Conservation (phyloP, 2,329 filamentous ascomycete species). For the Periconia sp. region DNA sequence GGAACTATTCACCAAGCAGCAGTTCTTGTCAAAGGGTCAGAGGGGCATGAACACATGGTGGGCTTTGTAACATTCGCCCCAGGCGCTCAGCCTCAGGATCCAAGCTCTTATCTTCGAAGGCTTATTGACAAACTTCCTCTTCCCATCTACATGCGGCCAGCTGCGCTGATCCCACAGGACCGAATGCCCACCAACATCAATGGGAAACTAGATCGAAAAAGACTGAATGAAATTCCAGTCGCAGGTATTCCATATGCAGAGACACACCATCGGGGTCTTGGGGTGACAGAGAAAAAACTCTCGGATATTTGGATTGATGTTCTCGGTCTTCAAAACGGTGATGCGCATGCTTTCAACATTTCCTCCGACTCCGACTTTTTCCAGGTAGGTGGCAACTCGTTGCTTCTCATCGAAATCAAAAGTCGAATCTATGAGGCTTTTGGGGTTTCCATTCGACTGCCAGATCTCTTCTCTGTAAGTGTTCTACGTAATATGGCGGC, state of each 20-base stretch:
- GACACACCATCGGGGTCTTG: too few relatives aligned
- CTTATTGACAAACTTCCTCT: conserved; percentile 6
- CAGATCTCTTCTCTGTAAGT: conserved; percentile 3
- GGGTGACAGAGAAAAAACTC: background rate
- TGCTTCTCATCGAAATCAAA: conserved; percentile 36
- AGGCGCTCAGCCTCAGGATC: background rate
- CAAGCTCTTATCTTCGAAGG: background rate
- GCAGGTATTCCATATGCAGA: too few relatives aligned
- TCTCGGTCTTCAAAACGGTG: background rate
- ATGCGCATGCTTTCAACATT: too few relatives aligned
- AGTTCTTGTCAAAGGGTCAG: conserved; percentile 14
- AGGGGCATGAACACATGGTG: conserved; percentile 28
- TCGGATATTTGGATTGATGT: background rate
- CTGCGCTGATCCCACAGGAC: conserved; percentile 5
- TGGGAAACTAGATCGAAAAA: conserved; percentile 8
- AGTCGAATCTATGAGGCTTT: conserved; percentile 21
- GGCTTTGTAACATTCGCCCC: conserved; percentile 27
- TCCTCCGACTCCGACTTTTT: conserved; percentile 61
- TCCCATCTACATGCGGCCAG: conserved; percentile 43
- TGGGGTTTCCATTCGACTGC: conserved; percentile 3
- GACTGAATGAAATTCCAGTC: conserved; percentile 9
- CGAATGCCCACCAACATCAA: conserved; percentile 5
- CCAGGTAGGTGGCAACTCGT: conserved; percentile 58
- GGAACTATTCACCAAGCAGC: conserved; percentile 26
- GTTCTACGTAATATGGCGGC: conserved; percentile 2